Conservation (phyloP, 129 eudicot genomes). For the Flaveria trinervia region DNA sequence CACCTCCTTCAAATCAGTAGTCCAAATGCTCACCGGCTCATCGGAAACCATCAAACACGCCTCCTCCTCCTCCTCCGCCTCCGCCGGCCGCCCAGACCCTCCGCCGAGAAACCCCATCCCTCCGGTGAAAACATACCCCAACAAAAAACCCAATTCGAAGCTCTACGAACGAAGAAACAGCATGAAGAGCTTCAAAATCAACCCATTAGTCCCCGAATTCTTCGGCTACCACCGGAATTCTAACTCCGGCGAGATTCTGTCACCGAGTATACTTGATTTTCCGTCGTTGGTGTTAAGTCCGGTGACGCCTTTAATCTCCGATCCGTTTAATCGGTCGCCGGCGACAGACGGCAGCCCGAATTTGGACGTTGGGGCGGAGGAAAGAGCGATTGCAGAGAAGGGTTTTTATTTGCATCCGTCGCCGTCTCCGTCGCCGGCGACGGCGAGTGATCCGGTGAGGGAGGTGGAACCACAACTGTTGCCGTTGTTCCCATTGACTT, state of each 20-base stretch:
- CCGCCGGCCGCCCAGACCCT: conserved; percentile 38
- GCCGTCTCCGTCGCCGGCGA: conserved; percentile 51
- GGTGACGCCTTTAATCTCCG: conserved; percentile 79
- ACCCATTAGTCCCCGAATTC: conserved; percentile 49
- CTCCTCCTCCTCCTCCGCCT: conserved; percentile 6
- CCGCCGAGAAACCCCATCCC: conserved; percentile 52
- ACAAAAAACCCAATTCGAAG: conserved; percentile 55
- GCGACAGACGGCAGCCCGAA: conserved; percentile 4
- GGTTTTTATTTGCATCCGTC: conserved; percentile 84
- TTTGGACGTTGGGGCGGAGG: conserved; percentile 55
- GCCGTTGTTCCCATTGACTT: conserved; percentile 75
- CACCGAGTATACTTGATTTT: conserved; percentile 74
- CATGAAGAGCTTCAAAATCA: conserved; percentile 62
- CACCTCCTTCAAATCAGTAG: conserved; percentile 83
- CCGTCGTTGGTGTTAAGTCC: conserved; percentile 75
- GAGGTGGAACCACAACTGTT: conserved; percentile 67
- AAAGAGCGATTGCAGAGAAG: conserved; percentile 62
- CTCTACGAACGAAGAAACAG: conserved; percentile 78
- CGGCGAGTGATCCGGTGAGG: conserved; percentile 56
- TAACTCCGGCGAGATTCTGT: conserved; percentile 50
- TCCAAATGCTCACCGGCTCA: conserved; percentile 92
- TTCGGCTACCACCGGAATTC: conserved; percentile 48
- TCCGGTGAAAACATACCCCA: conserved; percentile 47
- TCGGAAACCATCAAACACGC: conserved; percentile 51
- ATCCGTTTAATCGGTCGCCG: conserved; percentile 67